phyloP scores from a whole-genome alignment of 805 yeast genomes.

The Candida anglica region DNA sequence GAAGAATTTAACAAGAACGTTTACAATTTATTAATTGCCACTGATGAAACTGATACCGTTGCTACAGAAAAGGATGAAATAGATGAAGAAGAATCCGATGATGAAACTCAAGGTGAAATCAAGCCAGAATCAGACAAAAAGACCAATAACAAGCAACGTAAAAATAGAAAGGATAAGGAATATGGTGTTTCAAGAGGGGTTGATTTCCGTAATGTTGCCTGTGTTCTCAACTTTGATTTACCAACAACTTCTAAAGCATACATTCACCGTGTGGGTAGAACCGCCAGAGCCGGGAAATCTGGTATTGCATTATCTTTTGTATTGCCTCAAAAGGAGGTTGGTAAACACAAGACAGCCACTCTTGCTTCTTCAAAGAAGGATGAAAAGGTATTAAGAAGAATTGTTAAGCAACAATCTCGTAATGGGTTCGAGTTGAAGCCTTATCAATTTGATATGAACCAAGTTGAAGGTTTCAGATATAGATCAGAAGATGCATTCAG shows the following conservation, averaged over 20 bases:
- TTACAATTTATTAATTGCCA: conserved; percentile 84
- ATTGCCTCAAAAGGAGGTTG: conserved; percentile 76
- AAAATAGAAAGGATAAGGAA: conserved; percentile 53
- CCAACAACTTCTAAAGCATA: conserved; percentile 88
- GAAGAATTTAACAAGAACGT: conserved; percentile 92
- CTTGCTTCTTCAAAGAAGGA: conserved; percentile 71
- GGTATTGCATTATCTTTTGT: conserved; percentile 95
- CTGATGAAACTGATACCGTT: conserved; percentile 77
- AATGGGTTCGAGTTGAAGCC: conserved; percentile 76
- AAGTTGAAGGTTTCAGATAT: conserved; percentile 92
- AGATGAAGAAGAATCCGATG: conserved; percentile 29
- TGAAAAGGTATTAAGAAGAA: conserved; percentile 77
- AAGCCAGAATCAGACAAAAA: conserved; percentile 9
- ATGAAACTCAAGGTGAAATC: conserved; percentile 11
- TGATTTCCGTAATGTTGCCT: conserved; percentile 92
- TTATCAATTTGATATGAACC: conserved; percentile 85
- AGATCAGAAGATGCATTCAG: conserved; percentile 97
- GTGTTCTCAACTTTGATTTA: conserved; percentile 91
- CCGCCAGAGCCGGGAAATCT: conserved; percentile 94
- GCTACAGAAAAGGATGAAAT: conserved; percentile 49
- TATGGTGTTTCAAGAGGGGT: conserved; percentile 97
- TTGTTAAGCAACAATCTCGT: conserved; percentile 71
- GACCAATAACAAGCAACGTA: conserved; percentile 15
- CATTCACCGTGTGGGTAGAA: conserved; percentile 92
- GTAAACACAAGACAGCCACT: conserved; percentile 81